A percentile compares a stretch with the other conserved stretches of the same genome.
Evolutionary conservation across 805 yeast genomes (phyloP).

Genomic region (Pichia exigua): DNA sequence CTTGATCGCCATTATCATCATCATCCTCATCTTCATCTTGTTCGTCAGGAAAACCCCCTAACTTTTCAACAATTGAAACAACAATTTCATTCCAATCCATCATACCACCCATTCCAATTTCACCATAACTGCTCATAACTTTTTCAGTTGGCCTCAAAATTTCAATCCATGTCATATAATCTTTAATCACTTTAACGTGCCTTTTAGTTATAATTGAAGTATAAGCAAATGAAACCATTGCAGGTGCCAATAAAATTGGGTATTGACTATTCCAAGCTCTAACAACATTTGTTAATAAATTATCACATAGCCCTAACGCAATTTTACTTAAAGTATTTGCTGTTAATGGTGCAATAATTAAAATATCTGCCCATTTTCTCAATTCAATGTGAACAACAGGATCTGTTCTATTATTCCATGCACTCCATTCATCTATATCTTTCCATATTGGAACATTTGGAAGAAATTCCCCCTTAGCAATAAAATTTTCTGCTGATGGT

Average conservation of each 20-base stretch:
- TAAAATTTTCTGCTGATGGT: constrained; percentile 44
- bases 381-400: constrained; percentile 55
- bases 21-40: constrained; percentile 47
- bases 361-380: constrained; percentile 54
- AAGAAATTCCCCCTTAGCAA: constrained; percentile 39
- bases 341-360: constrained; percentile 48
- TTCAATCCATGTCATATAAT: constrained; percentile 59
- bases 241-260: constrained; percentile 51
- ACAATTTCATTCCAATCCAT: constrained; percentile 61
- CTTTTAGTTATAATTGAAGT: constrained; percentile 48
- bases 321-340: constrained; percentile 52
- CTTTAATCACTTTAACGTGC: constrained; percentile 44
- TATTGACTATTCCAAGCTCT: constrained; percentile 56
- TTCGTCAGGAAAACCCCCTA: constrained; percentile 45
- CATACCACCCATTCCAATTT: constrained; percentile 63
- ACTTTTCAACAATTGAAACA: constrained; percentile 42
- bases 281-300: constrained; percentile 48
- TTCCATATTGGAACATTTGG: constrained; percentile 46
- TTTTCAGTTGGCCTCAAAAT: constrained; percentile 52
- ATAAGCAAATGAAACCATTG: constrained; percentile 55
- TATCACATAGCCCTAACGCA: constrained; percentile 50
- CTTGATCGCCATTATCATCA: constrained; percentile 28
- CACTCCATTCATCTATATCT: constrained; percentile 50
- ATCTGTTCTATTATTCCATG: constrained; percentile 47
- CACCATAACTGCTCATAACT: constrained; percentile 47